A percentile compares a stretch with the other conserved stretches of the same genome.
These are phyloP conservation scores for Nothopassalora personata DNA, from an alignment of 2,329 filamentous ascomycete species.

Conservation along the genomic window DNA sequence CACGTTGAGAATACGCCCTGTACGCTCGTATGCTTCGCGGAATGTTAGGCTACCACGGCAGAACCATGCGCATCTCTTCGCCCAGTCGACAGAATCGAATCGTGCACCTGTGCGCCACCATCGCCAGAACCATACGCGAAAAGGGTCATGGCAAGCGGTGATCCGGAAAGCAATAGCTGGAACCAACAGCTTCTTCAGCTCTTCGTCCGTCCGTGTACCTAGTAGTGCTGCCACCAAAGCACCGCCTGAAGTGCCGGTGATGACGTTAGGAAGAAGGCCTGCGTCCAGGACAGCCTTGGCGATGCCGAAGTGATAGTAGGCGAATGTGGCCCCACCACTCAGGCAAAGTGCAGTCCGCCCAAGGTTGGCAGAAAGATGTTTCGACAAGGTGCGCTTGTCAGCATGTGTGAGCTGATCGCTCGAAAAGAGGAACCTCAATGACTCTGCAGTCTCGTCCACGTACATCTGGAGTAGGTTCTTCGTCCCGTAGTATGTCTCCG, in stretches of 20 bases:
- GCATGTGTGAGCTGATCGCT: constrained; percentile 64
- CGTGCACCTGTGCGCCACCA: constrained; percentile 92
- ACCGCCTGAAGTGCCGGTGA: constrained; percentile 92
- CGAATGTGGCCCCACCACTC: constrained; percentile 88
- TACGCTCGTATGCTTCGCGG: constrained; percentile 86
- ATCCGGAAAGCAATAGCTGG: constrained; percentile 82
- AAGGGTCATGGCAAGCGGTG: constrained; percentile 74
- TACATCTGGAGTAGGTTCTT: constrained; percentile 90
- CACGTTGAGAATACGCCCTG: constrained; percentile 90
- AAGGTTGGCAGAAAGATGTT: constrained; percentile 82
- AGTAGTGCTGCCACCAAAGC: constrained; percentile 83
- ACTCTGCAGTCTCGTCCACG: constrained; percentile 72
- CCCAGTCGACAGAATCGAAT: constrained; percentile 93
- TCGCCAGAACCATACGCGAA: constrained; percentile 68
- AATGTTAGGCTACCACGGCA: constrained; percentile 88
- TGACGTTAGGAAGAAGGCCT: constrained; percentile 80
- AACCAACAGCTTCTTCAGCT: constrained; percentile 77
- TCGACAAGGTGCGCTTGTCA: constrained; percentile 76
- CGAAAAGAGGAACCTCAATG: constrained; percentile 62
- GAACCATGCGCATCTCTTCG: constrained; percentile 79
- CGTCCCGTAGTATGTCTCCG: constrained; percentile 96
- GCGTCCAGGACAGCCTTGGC: constrained; percentile 84
- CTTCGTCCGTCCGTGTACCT: constrained; percentile 84
- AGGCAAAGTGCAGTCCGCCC: constrained; percentile 89
- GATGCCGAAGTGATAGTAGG: constrained; percentile 95